A percentile compares a stretch with the other conserved stretches of the same genome.
Evolutionary conservation across 257 asterid genomes (phyloP).

Genomic region (Mitragyna speciosa): DNA sequence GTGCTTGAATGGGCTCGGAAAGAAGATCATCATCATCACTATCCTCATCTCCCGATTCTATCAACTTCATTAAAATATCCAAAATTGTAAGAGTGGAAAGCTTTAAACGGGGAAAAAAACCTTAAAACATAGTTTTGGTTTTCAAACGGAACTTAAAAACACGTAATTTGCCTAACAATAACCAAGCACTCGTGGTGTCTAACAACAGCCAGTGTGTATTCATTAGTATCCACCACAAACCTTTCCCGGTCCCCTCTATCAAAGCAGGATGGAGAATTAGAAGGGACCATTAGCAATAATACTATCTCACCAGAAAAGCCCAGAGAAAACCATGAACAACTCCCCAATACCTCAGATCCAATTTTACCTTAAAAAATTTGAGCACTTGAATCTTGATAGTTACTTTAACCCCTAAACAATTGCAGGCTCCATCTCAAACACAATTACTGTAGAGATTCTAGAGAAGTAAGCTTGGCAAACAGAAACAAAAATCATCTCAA

Average conservation of each 20-base stretch:
- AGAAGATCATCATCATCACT: slow-evolving; percentile 40
- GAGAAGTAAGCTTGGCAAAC: background rate
- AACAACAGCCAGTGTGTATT: too few species aligned
- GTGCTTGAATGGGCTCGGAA: slow-evolving; percentile 24
- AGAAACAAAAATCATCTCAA: background rate
- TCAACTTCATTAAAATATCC: slow-evolving; percentile 79
- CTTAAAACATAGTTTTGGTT: too few species aligned
- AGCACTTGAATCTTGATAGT: background rate
- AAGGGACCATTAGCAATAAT: too few species aligned
- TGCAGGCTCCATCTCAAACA: background rate
- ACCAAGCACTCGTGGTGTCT: too few species aligned
- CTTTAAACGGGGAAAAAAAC: too few species aligned
- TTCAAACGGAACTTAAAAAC: too few species aligned
- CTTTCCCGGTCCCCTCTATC: too few species aligned
- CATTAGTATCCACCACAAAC: too few species aligned
- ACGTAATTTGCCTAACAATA: too few species aligned
- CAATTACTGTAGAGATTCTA: background rate
- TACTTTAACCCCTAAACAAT: background rate
- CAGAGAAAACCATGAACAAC: background rate
- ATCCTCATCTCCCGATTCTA: slow-evolving; percentile 95
- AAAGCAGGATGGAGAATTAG: too few species aligned
- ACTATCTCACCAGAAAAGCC: too few species aligned
- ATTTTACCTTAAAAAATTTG: background rate
- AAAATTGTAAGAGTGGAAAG: background rate
- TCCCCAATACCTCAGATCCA: background rate